phyloP scores from a whole-genome alignment of 352 stramenopile species.

The Phytopythium boreale region DNA sequence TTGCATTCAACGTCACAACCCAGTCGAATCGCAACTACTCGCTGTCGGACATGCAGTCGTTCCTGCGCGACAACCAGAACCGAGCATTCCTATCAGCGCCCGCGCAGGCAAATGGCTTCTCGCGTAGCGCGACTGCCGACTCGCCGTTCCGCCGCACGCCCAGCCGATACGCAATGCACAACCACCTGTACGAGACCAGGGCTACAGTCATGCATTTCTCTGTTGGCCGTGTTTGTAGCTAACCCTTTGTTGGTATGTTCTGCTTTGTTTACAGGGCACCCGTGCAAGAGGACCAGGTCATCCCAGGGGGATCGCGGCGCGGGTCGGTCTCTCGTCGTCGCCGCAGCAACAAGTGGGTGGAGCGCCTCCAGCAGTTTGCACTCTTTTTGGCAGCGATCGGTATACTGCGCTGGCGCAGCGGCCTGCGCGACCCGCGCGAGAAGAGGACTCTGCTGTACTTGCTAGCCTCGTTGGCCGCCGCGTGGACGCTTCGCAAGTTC shows the following conservation, averaged over 20 bases:
- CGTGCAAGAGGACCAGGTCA: slow-evolving; percentile 52
- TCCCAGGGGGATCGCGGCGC: slow-evolving; percentile 25
- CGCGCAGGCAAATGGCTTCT: slow-evolving; percentile 26
- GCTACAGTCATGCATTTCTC: not conserved
- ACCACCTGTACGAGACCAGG: slow-evolving; percentile 28
- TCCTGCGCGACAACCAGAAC: slow-evolving; percentile 42
- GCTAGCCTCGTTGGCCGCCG: slow-evolving; percentile 52
- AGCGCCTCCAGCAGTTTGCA: slow-evolving; percentile 34
- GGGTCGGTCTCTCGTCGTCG: slow-evolving; percentile 15
- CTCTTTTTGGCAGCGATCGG: slow-evolving; percentile 30
- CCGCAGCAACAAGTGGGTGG: slow-evolving; percentile 28
- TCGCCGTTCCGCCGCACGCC: slow-evolving; percentile 47
- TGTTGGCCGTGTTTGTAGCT: not conserved
- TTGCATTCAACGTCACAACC: not conserved
- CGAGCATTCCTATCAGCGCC: slow-evolving; percentile 55
- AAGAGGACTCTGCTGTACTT: slow-evolving; percentile 63
- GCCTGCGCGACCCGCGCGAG: slow-evolving; percentile 42
- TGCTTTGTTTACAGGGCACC: slow-evolving; percentile 30
- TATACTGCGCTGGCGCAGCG: slow-evolving; percentile 49
- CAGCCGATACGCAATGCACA: slow-evolving; percentile 54
- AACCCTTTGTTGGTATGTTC: not conserved
- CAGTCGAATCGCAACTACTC: slow-evolving; percentile 84
- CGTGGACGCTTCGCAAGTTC: slow-evolving; percentile 51
- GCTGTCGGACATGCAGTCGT: slow-evolving; percentile 81
- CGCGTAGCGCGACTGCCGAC: slow-evolving; percentile 40